Evolutionary conservation across 2,329 filamentous ascomycete genomes (phyloP).

Genomic region (Botrytis tulipae): DNA sequence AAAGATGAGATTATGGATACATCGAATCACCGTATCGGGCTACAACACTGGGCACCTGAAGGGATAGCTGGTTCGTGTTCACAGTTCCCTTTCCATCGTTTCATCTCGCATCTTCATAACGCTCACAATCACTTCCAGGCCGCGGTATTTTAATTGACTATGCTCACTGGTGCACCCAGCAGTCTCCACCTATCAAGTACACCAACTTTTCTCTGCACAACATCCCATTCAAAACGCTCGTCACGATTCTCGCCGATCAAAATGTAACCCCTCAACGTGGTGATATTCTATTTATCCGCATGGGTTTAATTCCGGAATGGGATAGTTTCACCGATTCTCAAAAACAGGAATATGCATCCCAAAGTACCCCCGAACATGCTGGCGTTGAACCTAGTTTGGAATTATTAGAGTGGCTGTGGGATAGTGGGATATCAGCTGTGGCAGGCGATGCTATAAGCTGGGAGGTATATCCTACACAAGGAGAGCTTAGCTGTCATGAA

Average conservation of each 20-base stretch:
- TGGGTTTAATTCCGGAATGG: conserved; percentile 40
- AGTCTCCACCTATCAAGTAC: conserved; percentile 49
- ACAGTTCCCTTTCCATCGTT: neutral
- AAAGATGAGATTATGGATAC: conserved; percentile 47
- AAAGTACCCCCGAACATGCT: conserved; percentile 1
- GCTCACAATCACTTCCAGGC: conserved; percentile 34
- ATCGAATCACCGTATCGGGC: conserved; percentile 46
- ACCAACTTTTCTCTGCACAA: conserved; percentile 49
- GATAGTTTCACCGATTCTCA: conserved; percentile 29
- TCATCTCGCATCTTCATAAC: neutral
- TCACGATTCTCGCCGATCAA: conserved; percentile 40
- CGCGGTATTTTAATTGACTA: conserved; percentile 55
- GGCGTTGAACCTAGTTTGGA: conserved; percentile 15
- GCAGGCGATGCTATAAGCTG: conserved; percentile 16
- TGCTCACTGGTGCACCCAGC: conserved; percentile 51
- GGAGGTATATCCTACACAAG: conserved; percentile 3
- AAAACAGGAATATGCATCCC: conserved; percentile 5
- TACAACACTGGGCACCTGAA: conserved; percentile 49
- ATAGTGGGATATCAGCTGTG: conserved; percentile 6
- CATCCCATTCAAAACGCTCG: conserved; percentile 36
- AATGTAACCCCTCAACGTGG: conserved; percentile 39
- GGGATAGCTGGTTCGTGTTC: conserved; percentile 44
- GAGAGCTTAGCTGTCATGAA: conserved; percentile 14
- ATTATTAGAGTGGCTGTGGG: conserved; percentile 14
- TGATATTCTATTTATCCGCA: conserved; percentile 43